Percentiles rank a stretch among this genome's conserved stretches.
phyloP scores from a whole-genome alignment of 164 flowering plant species.

The Malania oleifera region DNA sequence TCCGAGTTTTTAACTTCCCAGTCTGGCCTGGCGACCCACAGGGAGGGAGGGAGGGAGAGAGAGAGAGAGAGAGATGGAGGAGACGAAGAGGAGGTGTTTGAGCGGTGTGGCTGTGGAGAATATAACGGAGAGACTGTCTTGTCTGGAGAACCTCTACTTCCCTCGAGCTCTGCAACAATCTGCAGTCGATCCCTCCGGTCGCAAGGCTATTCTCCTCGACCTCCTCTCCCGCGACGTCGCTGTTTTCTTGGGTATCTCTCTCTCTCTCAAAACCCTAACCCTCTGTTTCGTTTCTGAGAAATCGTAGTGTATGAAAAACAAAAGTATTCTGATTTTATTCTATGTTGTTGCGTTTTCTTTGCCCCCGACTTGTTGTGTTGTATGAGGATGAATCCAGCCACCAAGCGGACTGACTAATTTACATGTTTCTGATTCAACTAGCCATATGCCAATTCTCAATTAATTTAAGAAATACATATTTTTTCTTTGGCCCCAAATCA shows the following conservation, averaged over 20 bases:
- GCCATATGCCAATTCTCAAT: too few species aligned
- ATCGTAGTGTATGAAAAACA: too few species aligned
- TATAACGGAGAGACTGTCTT: conserved; percentile 64
- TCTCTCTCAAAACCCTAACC: neutral
- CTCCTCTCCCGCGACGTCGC: conserved; percentile 76
- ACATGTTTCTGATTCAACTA: too few species aligned
- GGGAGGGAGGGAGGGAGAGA: conserved; percentile 5
- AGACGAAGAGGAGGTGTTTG: conserved; percentile 1
- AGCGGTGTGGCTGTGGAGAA: conserved; percentile 42
- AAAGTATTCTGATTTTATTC: too few species aligned
- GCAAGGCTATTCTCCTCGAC: conserved; percentile 64
- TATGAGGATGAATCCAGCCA: too few species aligned
- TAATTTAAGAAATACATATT: too few species aligned
- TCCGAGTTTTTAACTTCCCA: too few species aligned
- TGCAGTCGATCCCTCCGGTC: conserved; percentile 43
- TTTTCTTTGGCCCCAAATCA: too few species aligned
- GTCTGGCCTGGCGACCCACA: too few species aligned
- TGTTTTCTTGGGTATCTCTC: conserved; percentile 68
- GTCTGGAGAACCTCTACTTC: conserved; percentile 66
- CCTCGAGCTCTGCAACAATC: conserved; percentile 57
- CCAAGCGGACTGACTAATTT: too few species aligned
- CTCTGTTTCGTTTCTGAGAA: neutral
- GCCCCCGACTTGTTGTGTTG: too few species aligned
- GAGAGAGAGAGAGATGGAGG: conserved; percentile 10
- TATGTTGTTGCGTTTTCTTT: too few species aligned